Evolutionary conservation across 2,329 filamentous ascomycete species (phyloP).

Genomic region (Tolypocladium inflatum): DNA sequence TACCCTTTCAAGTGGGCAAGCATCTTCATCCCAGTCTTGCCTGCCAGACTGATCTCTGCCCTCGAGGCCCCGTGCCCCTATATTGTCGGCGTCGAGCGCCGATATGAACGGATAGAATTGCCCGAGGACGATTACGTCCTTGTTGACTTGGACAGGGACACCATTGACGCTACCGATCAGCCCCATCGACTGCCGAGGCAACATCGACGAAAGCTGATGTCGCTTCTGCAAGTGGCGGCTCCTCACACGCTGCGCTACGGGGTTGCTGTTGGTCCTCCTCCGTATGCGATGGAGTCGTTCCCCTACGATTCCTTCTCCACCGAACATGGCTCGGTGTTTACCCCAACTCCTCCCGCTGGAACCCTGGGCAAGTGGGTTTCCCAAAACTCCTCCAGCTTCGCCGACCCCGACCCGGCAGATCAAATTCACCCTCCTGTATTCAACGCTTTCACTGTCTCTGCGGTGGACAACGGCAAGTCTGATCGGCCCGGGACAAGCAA

Average conservation of each 20-base stretch:
- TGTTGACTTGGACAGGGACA: conserved; percentile 86
- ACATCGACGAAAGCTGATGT: conserved; percentile 79
- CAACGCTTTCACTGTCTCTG: conserved; percentile 81
- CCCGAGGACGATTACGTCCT: conserved; percentile 94
- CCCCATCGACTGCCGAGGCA: conserved; percentile 78
- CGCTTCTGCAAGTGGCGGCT: conserved; percentile 79
- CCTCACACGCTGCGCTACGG: conserved; percentile 83
- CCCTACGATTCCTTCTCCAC: conserved; percentile 84
- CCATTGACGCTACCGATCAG: conserved; percentile 72
- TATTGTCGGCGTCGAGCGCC: conserved; percentile 88
- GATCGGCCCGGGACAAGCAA: conserved; percentile 73
- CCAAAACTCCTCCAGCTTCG: conserved; percentile 83
- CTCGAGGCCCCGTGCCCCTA: conserved; percentile 94
- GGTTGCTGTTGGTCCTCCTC: conserved; percentile 78
- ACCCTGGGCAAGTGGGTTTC: conserved; percentile 79
- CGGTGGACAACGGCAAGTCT: conserved; percentile 52
- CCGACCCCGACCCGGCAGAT: conserved; percentile 47
- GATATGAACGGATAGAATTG: conserved; percentile 77
- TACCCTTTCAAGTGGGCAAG: conserved; percentile 92
- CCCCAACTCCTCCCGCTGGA: conserved; percentile 57
- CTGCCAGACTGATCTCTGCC: conserved; percentile 77
- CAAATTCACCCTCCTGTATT: conserved; percentile 60
- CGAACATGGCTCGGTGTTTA: conserved; percentile 75
- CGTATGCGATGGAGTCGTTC: conserved; percentile 87
- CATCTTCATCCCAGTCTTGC: conserved; percentile 87